Evolutionary conservation across 1,139 yeast genomes (phyloP).

Genomic region (Pichia sp.): DNA sequence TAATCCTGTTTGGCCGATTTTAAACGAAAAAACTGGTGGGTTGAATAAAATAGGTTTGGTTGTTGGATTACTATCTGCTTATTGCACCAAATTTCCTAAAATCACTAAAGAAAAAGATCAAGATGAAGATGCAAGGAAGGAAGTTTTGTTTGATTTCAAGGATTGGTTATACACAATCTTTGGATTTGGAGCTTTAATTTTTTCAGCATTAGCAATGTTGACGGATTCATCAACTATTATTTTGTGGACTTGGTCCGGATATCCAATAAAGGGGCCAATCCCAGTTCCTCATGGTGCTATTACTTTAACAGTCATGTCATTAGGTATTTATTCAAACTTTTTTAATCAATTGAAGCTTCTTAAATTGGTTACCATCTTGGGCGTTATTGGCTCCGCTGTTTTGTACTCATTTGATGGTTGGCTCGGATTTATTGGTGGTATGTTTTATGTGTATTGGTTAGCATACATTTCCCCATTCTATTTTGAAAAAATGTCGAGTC

Average conservation of each 20-base stretch:
- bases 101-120: neutral
- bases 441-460: conserved; percentile 55
- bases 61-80: conserved; percentile 57
- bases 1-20: conserved; percentile 94
- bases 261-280: conserved; percentile 77
- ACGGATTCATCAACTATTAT: conserved; percentile 81
- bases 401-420: conserved; percentile 56
- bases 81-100: conserved; percentile 35
- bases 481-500: conserved; percentile 27
- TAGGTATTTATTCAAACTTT: conserved; percentile 47
- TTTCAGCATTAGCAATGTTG: conserved; percentile 64
- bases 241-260: conserved; percentile 94
- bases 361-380: conserved; percentile 22
- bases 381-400: conserved; percentile 42
- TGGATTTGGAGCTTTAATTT: conserved; percentile 75
- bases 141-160: too few relatives aligned
- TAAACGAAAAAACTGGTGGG: conserved; percentile 84
- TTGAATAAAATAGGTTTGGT: conserved; percentile 65
- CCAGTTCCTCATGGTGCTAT: conserved; percentile 84
- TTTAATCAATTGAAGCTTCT: conserved; percentile 13
- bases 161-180: conserved; percentile 14
- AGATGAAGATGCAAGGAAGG: neutral
- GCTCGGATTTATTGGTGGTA: conserved; percentile 79
- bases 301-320: conserved; percentile 49
- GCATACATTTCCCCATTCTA: conserved; percentile 57